Evolutionary conservation across 352 stramenopile species (phyloP).

Genomic region (Phytophthora litchii): DNA sequence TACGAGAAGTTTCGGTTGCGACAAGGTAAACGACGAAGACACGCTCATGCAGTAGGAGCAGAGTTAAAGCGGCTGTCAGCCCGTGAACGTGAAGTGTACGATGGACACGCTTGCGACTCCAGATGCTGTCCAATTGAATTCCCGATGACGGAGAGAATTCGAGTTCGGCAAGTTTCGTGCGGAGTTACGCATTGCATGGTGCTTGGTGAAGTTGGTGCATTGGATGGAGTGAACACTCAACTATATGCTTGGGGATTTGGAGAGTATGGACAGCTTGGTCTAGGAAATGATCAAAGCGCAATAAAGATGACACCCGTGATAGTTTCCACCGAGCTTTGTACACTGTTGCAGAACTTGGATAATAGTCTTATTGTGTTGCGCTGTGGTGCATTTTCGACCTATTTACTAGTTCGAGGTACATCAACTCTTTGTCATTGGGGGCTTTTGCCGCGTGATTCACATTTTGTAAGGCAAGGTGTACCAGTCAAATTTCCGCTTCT

Average conservation of each 20-base stretch:
- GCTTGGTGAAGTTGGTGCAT: conserved; percentile 15
- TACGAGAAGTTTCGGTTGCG: conserved; percentile 29
- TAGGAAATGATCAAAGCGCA: conserved; percentile 31
- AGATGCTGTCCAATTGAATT: conserved; percentile 13
- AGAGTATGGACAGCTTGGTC: conserved; percentile 53
- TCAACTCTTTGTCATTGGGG: conserved; percentile 45
- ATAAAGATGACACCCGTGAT: conserved; percentile 29
- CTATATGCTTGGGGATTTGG: conserved; percentile 46
- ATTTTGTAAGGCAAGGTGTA: conserved; percentile 25
- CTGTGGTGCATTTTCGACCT: conserved; percentile 46
- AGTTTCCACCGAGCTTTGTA: conserved; percentile 12
- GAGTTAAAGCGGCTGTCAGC: conserved; percentile 30
- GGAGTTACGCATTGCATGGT: conserved; percentile 48
- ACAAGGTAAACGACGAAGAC: conserved; percentile 13
- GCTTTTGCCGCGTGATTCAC: conserved; percentile 22
- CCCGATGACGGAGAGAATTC: conserved; percentile 8
- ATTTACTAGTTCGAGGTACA: conserved; percentile 23
- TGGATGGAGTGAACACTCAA: background rate
- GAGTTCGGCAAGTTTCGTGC: conserved; percentile 42
- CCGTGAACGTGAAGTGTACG: conserved; percentile 5
- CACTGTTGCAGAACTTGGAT: conserved; percentile 9
- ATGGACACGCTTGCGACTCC: conserved; percentile 24
- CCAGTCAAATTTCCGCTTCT: conserved; percentile 29
- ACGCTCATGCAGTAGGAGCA: conserved; percentile 16
- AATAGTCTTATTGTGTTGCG: conserved; percentile 15